Base-by-base conservation (phyloP, 2,329 filamentous ascomycete genomes). In the Pseudonectria foliicola region DNA sequence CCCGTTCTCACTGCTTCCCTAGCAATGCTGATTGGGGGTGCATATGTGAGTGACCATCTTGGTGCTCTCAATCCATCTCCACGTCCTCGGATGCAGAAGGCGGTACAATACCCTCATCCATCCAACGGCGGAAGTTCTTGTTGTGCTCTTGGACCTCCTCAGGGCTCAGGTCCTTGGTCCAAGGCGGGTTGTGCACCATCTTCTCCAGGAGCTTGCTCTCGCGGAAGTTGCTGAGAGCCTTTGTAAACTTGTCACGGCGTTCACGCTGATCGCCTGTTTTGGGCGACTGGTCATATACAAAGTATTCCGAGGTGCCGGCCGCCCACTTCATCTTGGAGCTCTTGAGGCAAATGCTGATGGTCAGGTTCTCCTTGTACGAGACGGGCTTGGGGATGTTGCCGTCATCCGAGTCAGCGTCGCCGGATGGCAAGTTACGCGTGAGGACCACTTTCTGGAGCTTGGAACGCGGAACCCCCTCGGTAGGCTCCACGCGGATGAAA, bases 401-500 rank as follows among this genome's bases (percentile, higher is more conserved):
- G 25, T 79, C 77, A 31, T 83, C 76, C 4, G 78, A 73, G 34
- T 80, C 74, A 25, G 72, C 69, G 38, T 84, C 75, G 38, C 71
- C 55, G 44, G 68, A 65, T 1, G 81, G 80, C 25, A 87, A 65
- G 57, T 85, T 89, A 38, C 84, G 80, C 33, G 77, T 73, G 12
- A 90, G 68, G 38, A 88, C 77, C 4, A 78, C 73, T 61, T 79
- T 82, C 42, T 74, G 76, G 51, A 87, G 70, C 31, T 74, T 75
- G 6, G 72, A 71, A 32, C 80, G 70, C 6, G 73, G 66, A 3
- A 92, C 73, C 11, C 85, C 85, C 60, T 92, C 85, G 0, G 92
- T 98, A 2, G 86, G 85, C 53, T 95, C 87, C 15, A 89, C 75
- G 44, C 87, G 85, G 47, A 87, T 85, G 60, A 85, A 96, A 0